phyloP scores from a whole-genome alignment of 202 grass and related monocot species.

The Hordeum pubiflorum region DNA sequence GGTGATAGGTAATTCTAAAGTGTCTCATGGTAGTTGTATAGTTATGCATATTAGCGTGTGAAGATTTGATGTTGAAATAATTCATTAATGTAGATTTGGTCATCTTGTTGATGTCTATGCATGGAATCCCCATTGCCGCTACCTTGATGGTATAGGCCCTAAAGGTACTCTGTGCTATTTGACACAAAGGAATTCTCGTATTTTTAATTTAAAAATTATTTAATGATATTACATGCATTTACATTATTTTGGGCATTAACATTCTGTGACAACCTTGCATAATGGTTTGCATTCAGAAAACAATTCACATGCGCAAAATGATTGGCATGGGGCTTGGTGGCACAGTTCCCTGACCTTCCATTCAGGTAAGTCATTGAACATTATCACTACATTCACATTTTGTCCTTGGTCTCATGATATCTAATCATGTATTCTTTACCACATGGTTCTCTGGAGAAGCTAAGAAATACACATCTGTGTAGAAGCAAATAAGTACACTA shows the following conservation, averaged over 20 bases:
- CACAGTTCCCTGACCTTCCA: constrained; percentile 65
- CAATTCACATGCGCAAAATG: constrained; percentile 84
- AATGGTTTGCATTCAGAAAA: constrained; percentile 51
- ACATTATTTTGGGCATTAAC: constrained; percentile 8
- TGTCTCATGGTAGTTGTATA: not conserved
- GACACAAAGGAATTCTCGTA: not conserved
- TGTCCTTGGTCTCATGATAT: not conserved
- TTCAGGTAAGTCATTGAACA: constrained; percentile 51
- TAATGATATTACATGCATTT: constrained; percentile 1
- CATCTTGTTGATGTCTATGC: constrained; percentile 92
- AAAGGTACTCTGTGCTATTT: constrained; percentile 46
- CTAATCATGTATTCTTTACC: not conserved
- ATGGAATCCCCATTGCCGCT: constrained; percentile 91
- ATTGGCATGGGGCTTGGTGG: constrained; percentile 97
- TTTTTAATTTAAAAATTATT: not conserved
- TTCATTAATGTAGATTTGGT: constrained; percentile 56
- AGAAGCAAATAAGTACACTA: constrained; percentile 6
- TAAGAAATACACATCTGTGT: not conserved
- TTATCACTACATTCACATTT: not conserved
- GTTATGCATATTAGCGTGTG: not conserved
- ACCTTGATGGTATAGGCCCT: constrained; percentile 78
- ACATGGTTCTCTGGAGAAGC: not conserved
- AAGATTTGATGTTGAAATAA: constrained; percentile 1
- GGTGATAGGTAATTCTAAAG: constrained; percentile 63
- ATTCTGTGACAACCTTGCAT: constrained; percentile 6